A percentile compares a stretch with the other conserved stretches of the same genome.
These are phyloP conservation scores for Ogataea degrootiae DNA, from an alignment of 805 yeast genomes.

Conservation along the genomic window DNA sequence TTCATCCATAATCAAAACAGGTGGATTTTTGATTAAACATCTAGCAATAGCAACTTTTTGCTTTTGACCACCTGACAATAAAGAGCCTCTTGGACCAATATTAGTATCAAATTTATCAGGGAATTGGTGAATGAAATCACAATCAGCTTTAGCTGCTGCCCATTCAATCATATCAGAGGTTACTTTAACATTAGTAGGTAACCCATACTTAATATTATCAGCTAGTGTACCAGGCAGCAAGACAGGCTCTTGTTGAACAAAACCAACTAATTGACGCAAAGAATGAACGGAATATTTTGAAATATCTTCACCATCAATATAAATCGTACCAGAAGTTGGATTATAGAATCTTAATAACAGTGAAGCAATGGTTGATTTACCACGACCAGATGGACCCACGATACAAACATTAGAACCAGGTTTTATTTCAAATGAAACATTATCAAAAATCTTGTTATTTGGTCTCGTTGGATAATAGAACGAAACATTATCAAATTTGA, in stretches of 20 bases:
- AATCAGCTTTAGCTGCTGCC: slow-evolving; percentile 72
- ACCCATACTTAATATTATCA: slow-evolving; percentile 82
- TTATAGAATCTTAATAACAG: slow-evolving; percentile 79
- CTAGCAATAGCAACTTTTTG: slow-evolving; percentile 75
- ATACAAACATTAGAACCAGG: slow-evolving; percentile 89
- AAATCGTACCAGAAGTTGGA: slow-evolving; percentile 62
- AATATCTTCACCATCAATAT: slow-evolving; percentile 64
- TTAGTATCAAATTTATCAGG: slow-evolving; percentile 79
- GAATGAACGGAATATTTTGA: slow-evolving; percentile 68
- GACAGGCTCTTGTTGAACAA: slow-evolving; percentile 90
- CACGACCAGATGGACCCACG: slow-evolving; percentile 95
- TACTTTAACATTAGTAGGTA: slow-evolving; percentile 42
- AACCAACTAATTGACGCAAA: slow-evolving; percentile 71
- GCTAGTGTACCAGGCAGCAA: slow-evolving; percentile 81
- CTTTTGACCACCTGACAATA: slow-evolving; percentile 70
- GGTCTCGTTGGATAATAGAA: slow-evolving; percentile 88
- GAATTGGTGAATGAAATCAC: slow-evolving; percentile 66
- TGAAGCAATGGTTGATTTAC: slow-evolving; percentile 86
- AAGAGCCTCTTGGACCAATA: slow-evolving; percentile 76
- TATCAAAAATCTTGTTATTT: slow-evolving; percentile 58
- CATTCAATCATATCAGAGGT: slow-evolving; percentile 54
- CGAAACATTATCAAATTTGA: slow-evolving; percentile 60
- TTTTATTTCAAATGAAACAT: slow-evolving; percentile 56
- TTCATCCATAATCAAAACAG: slow-evolving; percentile 61
- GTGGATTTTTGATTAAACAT: slow-evolving; percentile 63